phyloP scores from a whole-genome alignment of 805 yeast species.

The Candida silvicultrix region DNA sequence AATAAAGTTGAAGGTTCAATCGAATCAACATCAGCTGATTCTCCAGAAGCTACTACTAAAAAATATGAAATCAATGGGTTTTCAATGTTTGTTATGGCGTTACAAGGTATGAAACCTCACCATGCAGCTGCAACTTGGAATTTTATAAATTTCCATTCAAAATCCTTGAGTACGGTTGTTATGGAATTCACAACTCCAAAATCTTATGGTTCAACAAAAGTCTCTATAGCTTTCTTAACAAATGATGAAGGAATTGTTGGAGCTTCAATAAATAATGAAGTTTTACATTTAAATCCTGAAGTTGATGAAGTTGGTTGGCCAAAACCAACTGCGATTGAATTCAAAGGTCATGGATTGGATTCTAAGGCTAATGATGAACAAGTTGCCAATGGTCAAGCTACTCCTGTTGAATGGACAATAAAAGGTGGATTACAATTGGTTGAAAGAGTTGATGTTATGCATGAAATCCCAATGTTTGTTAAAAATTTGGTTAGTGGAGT shows the following conservation, averaged over 20 bases:
- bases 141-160: conserved; percentile 82
- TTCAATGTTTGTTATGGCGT: conserved; percentile 90
- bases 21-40: conserved; percentile 31
- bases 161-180: conserved; percentile 63
- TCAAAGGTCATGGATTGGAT: conserved; percentile 47
- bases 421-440: conserved; percentile 61
- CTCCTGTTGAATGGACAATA: conserved; percentile 40
- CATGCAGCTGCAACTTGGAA: conserved; percentile 98
- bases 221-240: conserved; percentile 71
- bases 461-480: conserved; percentile 90
- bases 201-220: conserved; percentile 78
- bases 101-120: conserved; percentile 99
- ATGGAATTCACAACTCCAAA: conserved; percentile 97
- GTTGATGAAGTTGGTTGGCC: conserved; percentile 86
- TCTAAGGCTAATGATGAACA: conserved; percentile 38
- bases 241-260: conserved; percentile 55
- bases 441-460: conserved; percentile 96
- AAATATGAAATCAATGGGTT: conserved; percentile 27
- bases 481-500: conserved; percentile 91
- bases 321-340: conserved; percentile 64
- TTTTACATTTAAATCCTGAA: conserved; percentile 48
- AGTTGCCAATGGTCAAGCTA: conserved; percentile 27
- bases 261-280: conserved; percentile 60
- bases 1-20: conserved; percentile 64
- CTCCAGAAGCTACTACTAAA: conserved; percentile 7